phyloP scores from a whole-genome alignment of 1,139 yeast species.

The Martiniozyma asiatica region DNA sequence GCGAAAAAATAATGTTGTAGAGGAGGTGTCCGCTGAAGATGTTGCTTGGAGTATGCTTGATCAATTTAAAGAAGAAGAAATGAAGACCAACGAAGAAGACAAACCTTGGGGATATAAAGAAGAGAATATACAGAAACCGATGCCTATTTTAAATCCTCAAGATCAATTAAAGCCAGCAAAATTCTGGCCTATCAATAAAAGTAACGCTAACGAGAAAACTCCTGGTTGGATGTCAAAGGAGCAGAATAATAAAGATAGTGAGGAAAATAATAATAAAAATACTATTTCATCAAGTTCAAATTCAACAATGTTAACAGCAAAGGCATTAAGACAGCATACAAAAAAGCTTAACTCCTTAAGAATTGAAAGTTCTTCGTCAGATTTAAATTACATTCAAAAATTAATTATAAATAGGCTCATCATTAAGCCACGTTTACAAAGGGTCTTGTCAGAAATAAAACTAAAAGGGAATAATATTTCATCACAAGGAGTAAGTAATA shows the following conservation, averaged over 20 bases:
- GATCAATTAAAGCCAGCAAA: no score
- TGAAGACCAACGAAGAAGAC: slow-evolving; percentile 1
- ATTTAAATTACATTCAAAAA: slow-evolving; percentile 16
- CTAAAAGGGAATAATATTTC: slow-evolving; percentile 9
- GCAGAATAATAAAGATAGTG: no score
- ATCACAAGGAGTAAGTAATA: slow-evolving; percentile 11
- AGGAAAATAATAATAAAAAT: no score
- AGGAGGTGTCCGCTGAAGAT: slow-evolving; percentile 8
- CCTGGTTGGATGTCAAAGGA: no score
- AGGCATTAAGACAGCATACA: no score
- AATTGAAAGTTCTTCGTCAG: no score
- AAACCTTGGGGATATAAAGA: not conserved
- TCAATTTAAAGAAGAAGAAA: slow-evolving; percentile 6
- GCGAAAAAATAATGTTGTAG: not conserved
- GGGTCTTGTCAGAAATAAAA: no score
- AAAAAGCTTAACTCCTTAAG: not conserved
- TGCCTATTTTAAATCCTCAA: slow-evolving; percentile 1
- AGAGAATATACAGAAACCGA: not conserved
- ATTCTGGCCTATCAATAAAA: no score
- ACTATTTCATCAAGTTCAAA: no score
- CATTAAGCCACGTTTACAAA: slow-evolving; percentile 15
- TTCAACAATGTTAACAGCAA: not conserved
- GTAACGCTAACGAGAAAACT: no score
- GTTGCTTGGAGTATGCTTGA: slow-evolving; percentile 19
- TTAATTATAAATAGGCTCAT: slow-evolving; percentile 21